Evolutionary conservation across 2,329 filamentous ascomycete genomes (phyloP).

Genomic region (Epichloe amarillans): DNA sequence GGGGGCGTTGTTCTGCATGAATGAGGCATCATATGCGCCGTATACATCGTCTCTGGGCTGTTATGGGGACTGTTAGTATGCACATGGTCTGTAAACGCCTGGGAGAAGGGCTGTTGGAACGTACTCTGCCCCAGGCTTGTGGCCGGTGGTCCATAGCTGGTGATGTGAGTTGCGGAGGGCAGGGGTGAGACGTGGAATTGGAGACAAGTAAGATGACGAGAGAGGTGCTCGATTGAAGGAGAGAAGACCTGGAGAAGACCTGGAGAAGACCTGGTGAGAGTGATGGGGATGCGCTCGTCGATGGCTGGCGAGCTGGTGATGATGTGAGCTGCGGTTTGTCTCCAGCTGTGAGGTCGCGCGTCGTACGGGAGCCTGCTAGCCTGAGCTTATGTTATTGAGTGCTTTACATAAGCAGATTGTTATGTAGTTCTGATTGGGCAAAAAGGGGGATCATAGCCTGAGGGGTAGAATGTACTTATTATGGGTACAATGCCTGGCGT

Average conservation of each 20-base stretch:
- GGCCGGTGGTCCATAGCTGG: slow-evolving; percentile 55
- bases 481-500: rapidly evolving
- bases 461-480: neutral
- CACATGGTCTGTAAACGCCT: slow-evolving; percentile 2
- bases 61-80: slow-evolving; percentile 5
- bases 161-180: slow-evolving; percentile 5
- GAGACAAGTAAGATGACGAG: neutral
- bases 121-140: slow-evolving; percentile 59
- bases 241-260: neutral
- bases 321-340: slow-evolving; percentile 4
- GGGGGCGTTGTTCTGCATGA: slow-evolving; percentile 58
- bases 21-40: slow-evolving; percentile 79
- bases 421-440: slow-evolving; percentile 16
- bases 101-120: slow-evolving; percentile 19
- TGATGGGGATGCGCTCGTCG: slow-evolving; percentile 2
- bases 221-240: neutral
- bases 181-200: neutral
- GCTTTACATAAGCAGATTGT: slow-evolving; percentile 18
- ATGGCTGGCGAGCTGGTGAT: slow-evolving; percentile 9
- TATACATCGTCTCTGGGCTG: slow-evolving; percentile 97
- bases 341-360: slow-evolving; percentile 16
- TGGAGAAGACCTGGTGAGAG: neutral
- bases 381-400: neutral
- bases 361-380: slow-evolving; percentile 22
- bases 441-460: neutral